Base-by-base conservation (phyloP, 768 basidiomycete species). In the Mycena galericulata region DNA sequence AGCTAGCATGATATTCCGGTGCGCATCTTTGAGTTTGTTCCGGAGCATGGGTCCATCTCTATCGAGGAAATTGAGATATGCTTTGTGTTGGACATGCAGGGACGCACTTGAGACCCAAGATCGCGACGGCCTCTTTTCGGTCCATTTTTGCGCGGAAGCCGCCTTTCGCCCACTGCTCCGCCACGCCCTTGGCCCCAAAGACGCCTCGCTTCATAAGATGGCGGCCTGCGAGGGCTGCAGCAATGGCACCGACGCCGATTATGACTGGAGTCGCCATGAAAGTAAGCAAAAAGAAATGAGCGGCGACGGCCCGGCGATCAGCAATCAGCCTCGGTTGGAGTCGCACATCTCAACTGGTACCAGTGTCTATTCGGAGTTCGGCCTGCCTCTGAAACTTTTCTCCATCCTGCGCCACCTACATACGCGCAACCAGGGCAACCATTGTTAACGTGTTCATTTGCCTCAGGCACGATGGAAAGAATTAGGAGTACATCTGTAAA, bases 61-160 rank as follows among this genome's bases (percentile, higher is more conserved):
- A 76, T 1, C 10, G 59, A 55, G 6, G 54, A 50, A 62, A 62
- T 26, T 51, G 59, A 64, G 17, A 49, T 8, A 58, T 41, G 22
- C 45, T 51, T 69, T 51, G 46, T 62, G 62, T 34, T 56, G 62
- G 59, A 66, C n/a, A 45, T 29, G 7, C 62, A 40, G 29, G 50
- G 36, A 87, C 93, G 72, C 67, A 98, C 98, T 92, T 97, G 60
- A 99, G 84, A 18, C 97, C 97, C 46, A 99, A 87, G 74, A 99
- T 91, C 67, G 90, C 88, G 67, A 95, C 88, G 8, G 98, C 98
- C 82, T 99, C 98, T 68, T 90, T 93, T 73, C 94, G 86, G 77
- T 99, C 97, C 97, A 99, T 99, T 85, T 95, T 98, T 29, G 89
- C 85, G 77, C 90, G 92, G 88, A 99, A 99, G 10, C 98, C 97